Evolutionary conservation across 2,329 filamentous ascomycete species (phyloP).

Genomic region (Emydomyces testavorans): DNA sequence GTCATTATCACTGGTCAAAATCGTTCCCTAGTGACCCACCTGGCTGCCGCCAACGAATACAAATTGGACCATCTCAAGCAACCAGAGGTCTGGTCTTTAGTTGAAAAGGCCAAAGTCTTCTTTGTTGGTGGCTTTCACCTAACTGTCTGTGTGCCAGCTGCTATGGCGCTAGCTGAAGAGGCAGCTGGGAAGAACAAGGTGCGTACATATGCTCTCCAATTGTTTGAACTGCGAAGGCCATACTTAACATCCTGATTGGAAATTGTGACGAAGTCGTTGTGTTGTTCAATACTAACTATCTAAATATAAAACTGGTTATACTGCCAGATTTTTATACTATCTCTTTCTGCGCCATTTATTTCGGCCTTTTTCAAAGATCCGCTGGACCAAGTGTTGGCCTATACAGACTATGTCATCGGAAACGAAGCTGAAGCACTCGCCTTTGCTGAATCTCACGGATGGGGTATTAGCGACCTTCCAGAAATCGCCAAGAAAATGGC

Average conservation of each 20-base stretch:
- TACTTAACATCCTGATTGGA: neutral
- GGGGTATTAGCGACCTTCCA: constrained; percentile 64
- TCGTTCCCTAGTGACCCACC: constrained; percentile 86
- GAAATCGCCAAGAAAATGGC: constrained; percentile 79
- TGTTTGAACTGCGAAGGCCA: neutral
- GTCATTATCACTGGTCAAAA: constrained; percentile 95
- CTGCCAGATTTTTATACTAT: constrained; percentile 61
- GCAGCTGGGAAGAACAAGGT: constrained; percentile 81
- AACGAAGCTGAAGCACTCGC: constrained; percentile 91
- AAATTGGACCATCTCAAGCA: constrained; percentile 86
- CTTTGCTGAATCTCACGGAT: constrained; percentile 70
- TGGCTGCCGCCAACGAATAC: constrained; percentile 95
- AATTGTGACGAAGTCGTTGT: neutral
- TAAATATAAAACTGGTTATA: neutral
- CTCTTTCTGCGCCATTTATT: constrained; percentile 91
- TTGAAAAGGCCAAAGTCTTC: constrained; percentile 76
- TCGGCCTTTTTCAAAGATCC: constrained; percentile 95
- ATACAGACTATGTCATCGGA: constrained; percentile 92
- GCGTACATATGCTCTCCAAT: constrained; percentile 14
- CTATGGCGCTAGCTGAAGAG: constrained; percentile 80
- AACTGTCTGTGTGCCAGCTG: constrained; percentile 86
- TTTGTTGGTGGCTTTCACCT: constrained; percentile 96
- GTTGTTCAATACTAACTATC: neutral
- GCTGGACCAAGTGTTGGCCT: constrained; percentile 71
- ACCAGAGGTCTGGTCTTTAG: constrained; percentile 81